These are phyloP conservation scores for Pezicula neosporulosa DNA, from an alignment of 2,329 filamentous ascomycete genomes.

Conservation along the genomic window DNA sequence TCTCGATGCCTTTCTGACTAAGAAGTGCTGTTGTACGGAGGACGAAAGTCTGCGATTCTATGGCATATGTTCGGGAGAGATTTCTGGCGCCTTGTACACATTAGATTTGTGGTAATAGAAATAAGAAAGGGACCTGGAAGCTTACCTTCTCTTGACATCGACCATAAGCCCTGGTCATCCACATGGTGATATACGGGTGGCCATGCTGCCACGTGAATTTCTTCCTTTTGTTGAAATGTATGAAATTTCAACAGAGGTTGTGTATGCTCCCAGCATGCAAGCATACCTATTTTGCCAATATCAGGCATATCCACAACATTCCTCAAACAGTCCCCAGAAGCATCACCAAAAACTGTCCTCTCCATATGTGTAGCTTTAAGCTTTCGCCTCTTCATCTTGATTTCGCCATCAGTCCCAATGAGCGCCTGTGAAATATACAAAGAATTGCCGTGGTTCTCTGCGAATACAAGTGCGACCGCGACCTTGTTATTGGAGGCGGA, in stretches of 20 bases:
- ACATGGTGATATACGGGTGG: conserved; percentile 48
- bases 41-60: conserved; percentile 53
- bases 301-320: conserved; percentile 28
- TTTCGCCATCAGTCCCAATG: conserved; percentile 44
- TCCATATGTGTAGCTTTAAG: conserved; percentile 55
- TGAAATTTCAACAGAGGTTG: conserved; percentile 52
- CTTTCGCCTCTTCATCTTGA: conserved; percentile 53
- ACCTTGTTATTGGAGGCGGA: conserved; percentile 37
- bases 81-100: conserved; percentile 16
- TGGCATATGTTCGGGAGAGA: conserved; percentile 52
- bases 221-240: conserved; percentile 42
- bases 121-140: conserved; percentile 45
- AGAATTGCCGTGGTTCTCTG: conserved; percentile 41
- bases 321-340: conserved; percentile 44
- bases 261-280: conserved; percentile 32
- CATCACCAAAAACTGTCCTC: conserved; percentile 52
- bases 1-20: conserved; percentile 45
- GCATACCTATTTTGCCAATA: conserved; percentile 14
- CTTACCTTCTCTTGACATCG: conserved; percentile 20
- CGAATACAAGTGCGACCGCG: conserved; percentile 46
- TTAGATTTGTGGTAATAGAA: conserved; percentile 37
- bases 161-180: conserved; percentile 23
- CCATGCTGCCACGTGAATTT: conserved; percentile 53
- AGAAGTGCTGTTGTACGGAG: conserved; percentile 52
- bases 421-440: conserved; percentile 47